Evolutionary conservation across 2,329 filamentous ascomycete species (phyloP), one percentile per base, ranked within the genome.

Genomic region (Neonectria ditissima): DNA sequence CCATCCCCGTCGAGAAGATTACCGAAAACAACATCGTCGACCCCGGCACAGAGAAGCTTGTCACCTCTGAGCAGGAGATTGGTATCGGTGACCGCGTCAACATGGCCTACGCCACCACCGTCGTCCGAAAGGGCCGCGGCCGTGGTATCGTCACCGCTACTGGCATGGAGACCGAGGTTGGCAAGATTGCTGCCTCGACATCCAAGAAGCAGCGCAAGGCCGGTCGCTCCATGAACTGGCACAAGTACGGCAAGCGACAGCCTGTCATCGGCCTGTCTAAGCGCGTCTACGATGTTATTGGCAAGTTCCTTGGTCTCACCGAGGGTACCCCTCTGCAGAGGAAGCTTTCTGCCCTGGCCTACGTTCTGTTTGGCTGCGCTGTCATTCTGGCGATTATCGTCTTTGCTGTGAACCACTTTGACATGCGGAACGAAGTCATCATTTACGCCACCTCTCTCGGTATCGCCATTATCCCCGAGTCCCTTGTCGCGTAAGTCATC

Each of bases 261-360:
- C 81, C 83, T 2, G 75, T 84, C 10, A 79, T 85, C 16, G 83
- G 83, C 14, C 73, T 83, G 28, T 65, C 77, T 4, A 84, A 80
- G 74, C 83, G 84, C 53, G 77, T 78, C 30, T 84, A 82, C 61
- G 81, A 85, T 69, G 78, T 82, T 18, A 68, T 84, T 47, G 85
- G 85, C 68, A 86, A 87, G 76, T 88, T 90, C 69, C 82, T 91
- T 56, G 88, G 86, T 52, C 74, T 88, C 26, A 85, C 83, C 4
- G 84, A 89, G 63, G 92, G 92, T 30, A 96, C 92, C 2, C 92
- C 92, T 3, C 82, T 96, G 52, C 92, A 94, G 78, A 87, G 90
- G 67, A 94, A 92, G 78, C 82, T 96, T 54, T 91, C 91, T 63
- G 91, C 92, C 70, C 84, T 96, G 63, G 92, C 92, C 11, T 90